Percentiles rank a stretch among this genome's conserved stretches.
phyloP scores from a whole-genome alignment of 2,329 filamentous ascomycete species.

The Polytolypa hystricis region DNA sequence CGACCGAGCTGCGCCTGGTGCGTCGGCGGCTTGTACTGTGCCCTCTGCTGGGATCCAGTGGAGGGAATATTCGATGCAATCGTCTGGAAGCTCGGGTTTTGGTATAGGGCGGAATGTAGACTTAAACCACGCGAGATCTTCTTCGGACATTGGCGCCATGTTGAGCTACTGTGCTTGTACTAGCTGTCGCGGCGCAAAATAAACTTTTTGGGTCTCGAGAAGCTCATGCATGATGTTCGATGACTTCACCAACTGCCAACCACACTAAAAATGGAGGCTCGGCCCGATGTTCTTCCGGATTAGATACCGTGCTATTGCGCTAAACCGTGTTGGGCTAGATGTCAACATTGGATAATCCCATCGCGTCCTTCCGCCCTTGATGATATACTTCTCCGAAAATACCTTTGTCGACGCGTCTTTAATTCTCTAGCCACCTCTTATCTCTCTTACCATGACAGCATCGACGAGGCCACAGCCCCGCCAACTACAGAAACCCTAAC shows the following conservation, averaged over 20 bases:
- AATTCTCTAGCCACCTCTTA: background rate
- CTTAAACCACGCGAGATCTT: conserved; percentile 55
- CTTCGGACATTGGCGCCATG: conserved; percentile 37
- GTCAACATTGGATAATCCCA: conserved; percentile 26
- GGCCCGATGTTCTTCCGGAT: conserved; percentile 6
- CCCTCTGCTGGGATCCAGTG: conserved; percentile 55
- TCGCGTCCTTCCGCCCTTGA: background rate
- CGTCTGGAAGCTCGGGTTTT: conserved; percentile 59
- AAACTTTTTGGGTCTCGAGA: conserved; percentile 7
- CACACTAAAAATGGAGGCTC: background rate
- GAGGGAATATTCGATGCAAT: conserved; percentile 75
- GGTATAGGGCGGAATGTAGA: conserved; percentile 56
- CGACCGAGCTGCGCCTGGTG: conserved; percentile 39
- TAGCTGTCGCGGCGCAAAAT: background rate
- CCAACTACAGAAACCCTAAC: too few species aligned
- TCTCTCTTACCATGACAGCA: background rate
- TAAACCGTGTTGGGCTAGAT: conserved; percentile 28
- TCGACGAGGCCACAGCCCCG: background rate
- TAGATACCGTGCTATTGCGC: conserved; percentile 5
- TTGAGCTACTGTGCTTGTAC: background rate
- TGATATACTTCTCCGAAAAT: too few species aligned
- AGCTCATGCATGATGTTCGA: conserved; percentile 11
- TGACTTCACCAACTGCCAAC: conserved; percentile 23
- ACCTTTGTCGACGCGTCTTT: background rate
- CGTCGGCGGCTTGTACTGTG: conserved; percentile 43